Base-by-base conservation (phyloP, 2,329 filamentous ascomycete genomes). In the Microdochium nivale region DNA sequence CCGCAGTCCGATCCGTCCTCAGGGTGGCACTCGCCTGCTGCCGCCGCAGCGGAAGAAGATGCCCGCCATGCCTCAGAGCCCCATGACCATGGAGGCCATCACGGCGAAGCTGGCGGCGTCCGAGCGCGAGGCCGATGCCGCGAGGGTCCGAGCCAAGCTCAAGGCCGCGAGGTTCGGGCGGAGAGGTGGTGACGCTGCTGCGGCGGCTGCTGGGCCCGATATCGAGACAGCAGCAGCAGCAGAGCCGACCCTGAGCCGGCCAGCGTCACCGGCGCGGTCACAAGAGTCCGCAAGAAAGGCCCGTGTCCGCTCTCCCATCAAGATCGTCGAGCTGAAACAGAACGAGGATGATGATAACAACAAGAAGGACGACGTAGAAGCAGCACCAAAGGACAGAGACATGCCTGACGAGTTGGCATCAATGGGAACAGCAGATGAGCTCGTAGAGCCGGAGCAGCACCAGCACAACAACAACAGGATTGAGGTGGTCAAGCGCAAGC, bases 51-150 rank as follows among this genome's bases (percentile, higher is more conserved):
- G 53, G 2, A 70, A 71, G 24, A 60, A 52, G 24, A 53, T 56
- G 9, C 69, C 70, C 3, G 61, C 64, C 1, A 67, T 71, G 4
- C 74, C 77, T 48, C 79, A 82, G 55, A 80, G 75, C 25, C 80
- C 80, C 0, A 64, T 84, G 3, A 82, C 77, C 21, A 82, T 83
- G 75, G 78, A 79, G 9, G 75, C 70, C 32, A 85, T 85, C 54
- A 77, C 79, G 0, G 80, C 80, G 25, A 85, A 85, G 64, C 70
- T 85, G 0, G 82, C 80, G 1, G 81, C 82, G 2, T 80, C 81
- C 0, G 82, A 85, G 56, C 73, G 79, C 19, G 80, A 84, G 50
- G 82, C 82, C 3, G 80, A 84, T 56, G 81, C 81, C 1, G 81
- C 81, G 1, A 73, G 81, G 24, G 80, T 84, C 0, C 70, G 81